Evolutionary conservation across 2,329 filamentous ascomycete species (phyloP).

Genomic region (Aspergillus tamarii): DNA sequence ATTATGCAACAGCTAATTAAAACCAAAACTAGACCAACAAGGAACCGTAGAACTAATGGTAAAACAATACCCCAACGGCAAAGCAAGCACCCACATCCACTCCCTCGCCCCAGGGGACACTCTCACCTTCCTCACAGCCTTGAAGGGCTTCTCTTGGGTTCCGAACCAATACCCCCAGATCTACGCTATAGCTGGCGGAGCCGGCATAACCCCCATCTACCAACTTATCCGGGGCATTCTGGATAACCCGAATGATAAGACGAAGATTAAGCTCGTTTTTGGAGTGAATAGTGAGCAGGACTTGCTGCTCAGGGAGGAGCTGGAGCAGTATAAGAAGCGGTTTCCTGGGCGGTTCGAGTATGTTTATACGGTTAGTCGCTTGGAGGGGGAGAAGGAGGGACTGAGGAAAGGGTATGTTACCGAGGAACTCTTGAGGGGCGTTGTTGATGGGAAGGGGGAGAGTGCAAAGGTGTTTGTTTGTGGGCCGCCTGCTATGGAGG

Average conservation of each 20-base stretch:
- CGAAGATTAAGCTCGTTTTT: conserved; percentile 66
- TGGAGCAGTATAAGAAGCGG: conserved; percentile 53
- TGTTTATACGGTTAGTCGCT: conserved; percentile 60
- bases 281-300: conserved; percentile 69
- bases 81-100: conserved; percentile 68
- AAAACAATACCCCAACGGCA: conserved; percentile 69
- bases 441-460: conserved; percentile 45
- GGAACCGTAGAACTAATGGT: conserved; percentile 67
- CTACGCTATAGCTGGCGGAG: conserved; percentile 71
- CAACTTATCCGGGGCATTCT: conserved; percentile 66
- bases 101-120: conserved; percentile 64
- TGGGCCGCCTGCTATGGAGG: conserved; percentile 70
- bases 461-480: conserved; percentile 68
- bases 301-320: conserved; percentile 60
- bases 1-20: not conserved
- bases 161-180: conserved; percentile 55
- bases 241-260: conserved; percentile 63
- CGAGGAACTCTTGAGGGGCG: conserved; percentile 57
- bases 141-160: conserved; percentile 60
- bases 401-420: conserved; percentile 62
- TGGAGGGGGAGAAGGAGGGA: conserved; percentile 27
- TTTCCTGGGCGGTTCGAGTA: conserved; percentile 61
- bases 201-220: conserved; percentile 72
- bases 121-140: conserved; percentile 59
- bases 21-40: conserved; percentile 49